Base-by-base conservation (phyloP, 176 grass and related monocot genomes). In the Ensete glaucum region DNA sequence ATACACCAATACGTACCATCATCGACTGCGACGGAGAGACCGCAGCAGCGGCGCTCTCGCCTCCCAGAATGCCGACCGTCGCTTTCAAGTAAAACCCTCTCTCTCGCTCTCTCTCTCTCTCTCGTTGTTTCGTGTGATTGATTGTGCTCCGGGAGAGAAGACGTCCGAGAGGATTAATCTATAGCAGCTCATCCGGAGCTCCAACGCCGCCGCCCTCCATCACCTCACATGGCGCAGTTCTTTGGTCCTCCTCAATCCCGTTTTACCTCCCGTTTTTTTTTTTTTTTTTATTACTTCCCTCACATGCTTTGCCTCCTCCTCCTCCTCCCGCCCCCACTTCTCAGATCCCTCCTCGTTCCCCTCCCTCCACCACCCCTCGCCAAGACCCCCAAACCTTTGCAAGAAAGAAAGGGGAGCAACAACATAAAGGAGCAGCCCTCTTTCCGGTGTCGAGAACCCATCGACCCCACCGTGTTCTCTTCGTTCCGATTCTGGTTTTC, bases 201-300 rank as follows among this genome's bases (percentile, higher is more conserved):
- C 55, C 17, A 16, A 12, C 14, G 0, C 58, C 8, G 0, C n/a
- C 2, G n/a, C n/a, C 16, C 20, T 9, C 1, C 62, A 24, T 11
- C 50, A 21, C 11, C 17, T 8, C 49, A 23, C 69, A 71, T 53
- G 48, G 50, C 34, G 1, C 19, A 1, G n/a, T 27, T 21, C 25
- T 68, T 2, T 57, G 55, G 20, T 11, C 19, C 20, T 64, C 22
- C 8, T 53, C 20, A 71, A 53, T 23, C 69, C 43, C 1, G 11
- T 71, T 71, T 20, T 52, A 22, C 19, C 19, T 71, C 9, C 67
- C 10, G 17, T 9, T 23, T 71, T 71, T 34, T 71, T 71, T 52
- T 9, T 23, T 71, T 71, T 34, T 71, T 71, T 52, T 11, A 71
- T 71, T 71, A 71, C 8, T 71, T 71, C 23, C 29, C 67, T 70